Evolutionary conservation across 1,139 yeast genomes (phyloP).

Genomic region (Geotrichum australiense): DNA sequence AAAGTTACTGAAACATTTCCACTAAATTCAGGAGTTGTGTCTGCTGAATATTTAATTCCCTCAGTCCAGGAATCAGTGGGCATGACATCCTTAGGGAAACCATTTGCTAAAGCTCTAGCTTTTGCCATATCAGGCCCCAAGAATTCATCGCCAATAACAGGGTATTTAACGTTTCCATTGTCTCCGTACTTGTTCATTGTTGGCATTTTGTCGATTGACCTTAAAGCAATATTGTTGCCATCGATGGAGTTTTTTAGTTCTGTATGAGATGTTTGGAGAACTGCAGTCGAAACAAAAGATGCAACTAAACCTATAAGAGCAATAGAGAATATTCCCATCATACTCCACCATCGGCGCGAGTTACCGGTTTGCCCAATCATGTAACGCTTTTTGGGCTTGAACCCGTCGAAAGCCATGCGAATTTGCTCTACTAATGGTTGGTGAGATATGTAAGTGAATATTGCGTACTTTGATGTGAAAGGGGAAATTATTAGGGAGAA

Average conservation of each 20-base stretch:
- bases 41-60: conserved; percentile 1
- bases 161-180: conserved; percentile 11
- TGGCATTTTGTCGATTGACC: conserved; percentile 4
- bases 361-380: conserved; percentile 19
- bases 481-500: conserved; percentile 16
- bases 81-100: conserved; percentile 7
- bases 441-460: conserved; percentile 11
- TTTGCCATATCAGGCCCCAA: conserved; percentile 6
- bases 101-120: background rate
- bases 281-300: conserved; percentile 16
- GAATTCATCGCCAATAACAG: conserved; percentile 11
- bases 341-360: conserved; percentile 12
- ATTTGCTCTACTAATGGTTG: conserved; percentile 17
- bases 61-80: conserved; percentile 9
- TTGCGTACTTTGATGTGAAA: conserved; percentile 13
- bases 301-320: conserved; percentile 12
- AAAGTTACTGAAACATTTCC: conserved; percentile 16
- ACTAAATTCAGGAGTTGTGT: conserved; percentile 13
- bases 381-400: conserved; percentile 15
- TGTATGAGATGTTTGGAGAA: conserved; percentile 15
- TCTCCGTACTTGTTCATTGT: conserved; percentile 4
- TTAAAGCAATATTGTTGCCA: conserved; percentile 1
- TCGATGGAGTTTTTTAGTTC: conserved; percentile 10
- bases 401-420: conserved; percentile 15
- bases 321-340: conserved; percentile 10